Evolutionary conservation across 352 stramenopile species (phyloP).

Genomic region (Aphanomyces euteiches): DNA sequence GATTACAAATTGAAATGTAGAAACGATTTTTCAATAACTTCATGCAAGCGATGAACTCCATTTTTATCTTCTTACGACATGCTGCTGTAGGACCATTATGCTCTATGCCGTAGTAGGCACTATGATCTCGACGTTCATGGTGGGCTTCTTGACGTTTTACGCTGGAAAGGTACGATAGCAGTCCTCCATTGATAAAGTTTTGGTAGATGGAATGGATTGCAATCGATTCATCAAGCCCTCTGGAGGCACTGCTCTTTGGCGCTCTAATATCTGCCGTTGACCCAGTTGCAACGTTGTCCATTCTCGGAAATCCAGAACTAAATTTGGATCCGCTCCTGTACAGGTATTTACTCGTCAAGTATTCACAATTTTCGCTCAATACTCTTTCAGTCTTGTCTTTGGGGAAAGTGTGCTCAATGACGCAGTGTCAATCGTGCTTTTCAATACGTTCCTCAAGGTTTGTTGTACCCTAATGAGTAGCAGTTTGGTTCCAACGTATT

Average conservation of each 20-base stretch:
- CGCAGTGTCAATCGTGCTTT: conserved; percentile 96
- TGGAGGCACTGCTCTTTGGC: conserved; percentile 94
- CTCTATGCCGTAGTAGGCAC: conserved; percentile 94
- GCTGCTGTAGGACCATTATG: conserved; percentile 81
- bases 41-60: conserved; percentile 40
- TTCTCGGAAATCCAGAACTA: conserved; percentile 91
- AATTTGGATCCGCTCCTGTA: conserved; percentile 86
- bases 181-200: not conserved
- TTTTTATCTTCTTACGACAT: not conserved
- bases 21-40: conserved; percentile 97
- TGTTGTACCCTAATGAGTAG: conserved; percentile 35
- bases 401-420: conserved; percentile 97
- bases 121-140: conserved; percentile 94
- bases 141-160: conserved; percentile 92
- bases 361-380: conserved; percentile 43
- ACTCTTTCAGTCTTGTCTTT: conserved; percentile 91
- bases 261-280: conserved; percentile 95
- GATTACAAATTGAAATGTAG: conserved; percentile 26
- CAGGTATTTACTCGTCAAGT: not conserved
- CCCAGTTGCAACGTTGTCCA: conserved; percentile 94
- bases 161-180: conserved; percentile 47
- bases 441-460: conserved; percentile 94
- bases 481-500: not conserved
- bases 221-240: conserved; percentile 89
- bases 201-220: conserved; percentile 62